Base-by-base conservation (phyloP, 148 eudicot species). In the Bassia scoparia region DNA sequence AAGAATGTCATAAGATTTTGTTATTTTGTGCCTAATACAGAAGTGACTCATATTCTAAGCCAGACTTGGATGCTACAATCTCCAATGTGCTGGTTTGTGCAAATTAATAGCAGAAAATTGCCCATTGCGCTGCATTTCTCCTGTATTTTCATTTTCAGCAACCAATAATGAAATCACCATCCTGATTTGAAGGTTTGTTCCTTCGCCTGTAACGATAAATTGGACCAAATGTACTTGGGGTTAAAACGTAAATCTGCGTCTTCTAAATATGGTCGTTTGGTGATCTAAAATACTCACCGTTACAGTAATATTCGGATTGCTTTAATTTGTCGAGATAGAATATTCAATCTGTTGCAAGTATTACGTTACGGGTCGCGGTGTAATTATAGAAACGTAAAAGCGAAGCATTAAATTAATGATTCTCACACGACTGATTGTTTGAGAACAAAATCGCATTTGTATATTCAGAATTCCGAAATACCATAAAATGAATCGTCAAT, bases 81-180 rank as follows among this genome's bases (percentile, higher is more conserved):
- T 96, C 9, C 41, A 92, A n/a, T 96, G 99, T 33, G 75, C 97
- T 6, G 99, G 35, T 96, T 96, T 67, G 77, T 96, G 10, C 99
- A 96, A 59, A 92, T 94, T 23, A 92, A 96, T 67, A 92, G 89
- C 43, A 73, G 89, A 29, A 96, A 29, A 96, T 96, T 50, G 97
- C 99, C 48, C 89, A 92, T n/a, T 97, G 99, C 38, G 99, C 97
- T 66, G 96, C 99, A 96, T 96, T 78, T 88, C 97, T 67, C 99
- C 99, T 0, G 81, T 90, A 2, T 96, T 97, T 4, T 84, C 86
- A 0, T 37, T 67, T 21, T 55, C 62, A 6, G 83, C 78, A 89
- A 31, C 49, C 99, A 96, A 79, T 96, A n/a, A 70, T 55, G 99
- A 96, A 69, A 79, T 96, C 48, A 86, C 94, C 30, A 87, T 96